Conservation (phyloP, 306 rosid species). For the Quercus agrifolia region DNA sequence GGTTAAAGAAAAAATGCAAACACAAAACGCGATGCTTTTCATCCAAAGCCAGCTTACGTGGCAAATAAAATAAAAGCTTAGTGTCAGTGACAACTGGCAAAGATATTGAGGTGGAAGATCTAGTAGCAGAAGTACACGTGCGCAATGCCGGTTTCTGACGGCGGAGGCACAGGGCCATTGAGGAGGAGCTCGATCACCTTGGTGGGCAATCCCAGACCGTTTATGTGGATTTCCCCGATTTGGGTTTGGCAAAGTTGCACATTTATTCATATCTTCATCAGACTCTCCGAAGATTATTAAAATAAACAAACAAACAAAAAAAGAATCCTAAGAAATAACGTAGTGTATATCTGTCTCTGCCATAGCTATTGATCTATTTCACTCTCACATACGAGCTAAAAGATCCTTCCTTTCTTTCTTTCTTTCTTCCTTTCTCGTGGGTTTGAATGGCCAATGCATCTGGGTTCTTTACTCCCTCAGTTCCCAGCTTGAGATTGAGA, state of each 20-base stretch:
- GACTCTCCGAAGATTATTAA: constrained; percentile 35
- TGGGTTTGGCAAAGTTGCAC: constrained; percentile 59
- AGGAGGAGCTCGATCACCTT: neutral
- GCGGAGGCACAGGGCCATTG: neutral
- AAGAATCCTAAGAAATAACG: neutral
- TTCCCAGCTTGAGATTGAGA: constrained; percentile 37
- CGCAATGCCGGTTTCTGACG: too few relatives aligned
- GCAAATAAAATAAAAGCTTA: neutral
- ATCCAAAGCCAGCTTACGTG: neutral
- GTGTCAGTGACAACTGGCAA: too few relatives aligned
- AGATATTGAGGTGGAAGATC: too few relatives aligned
- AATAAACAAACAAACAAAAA: too few relatives aligned
- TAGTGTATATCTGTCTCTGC: too few relatives aligned
- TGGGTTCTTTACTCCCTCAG: constrained; percentile 66
- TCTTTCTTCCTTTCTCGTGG: neutral
- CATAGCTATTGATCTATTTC: neutral
- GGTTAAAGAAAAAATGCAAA: too few relatives aligned
- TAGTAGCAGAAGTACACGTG: too few relatives aligned
- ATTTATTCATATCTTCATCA: constrained; percentile 20
- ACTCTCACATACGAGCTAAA: constrained; percentile 23
- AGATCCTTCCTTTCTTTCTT: constrained; percentile 1
- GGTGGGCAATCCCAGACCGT: too few relatives aligned
- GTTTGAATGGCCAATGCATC: constrained; percentile 85
- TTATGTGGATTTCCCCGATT: constrained; percentile 54
- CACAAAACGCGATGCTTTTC: too few relatives aligned